Base-by-base conservation (phyloP, 202 grass and related monocot genomes). In the Digitaria exilis region DNA sequence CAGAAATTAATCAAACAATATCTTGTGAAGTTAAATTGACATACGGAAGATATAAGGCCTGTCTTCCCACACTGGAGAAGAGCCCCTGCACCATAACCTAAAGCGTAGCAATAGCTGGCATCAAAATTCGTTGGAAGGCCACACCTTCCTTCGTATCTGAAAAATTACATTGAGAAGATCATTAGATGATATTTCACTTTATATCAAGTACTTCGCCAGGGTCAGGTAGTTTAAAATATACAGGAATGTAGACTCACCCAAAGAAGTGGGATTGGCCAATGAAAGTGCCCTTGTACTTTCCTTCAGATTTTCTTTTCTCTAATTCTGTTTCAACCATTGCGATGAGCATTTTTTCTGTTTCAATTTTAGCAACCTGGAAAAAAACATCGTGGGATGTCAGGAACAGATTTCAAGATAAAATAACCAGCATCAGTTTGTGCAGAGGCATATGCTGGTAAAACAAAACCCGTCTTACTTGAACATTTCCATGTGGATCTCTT, bases 261-360 rank as follows among this genome's bases (percentile, higher is more conserved):
- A 99, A 99, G 84, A 99, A 99, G 78, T 99, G 93, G 80, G 96
- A 92, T 67, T 99, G 93, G 26, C 96, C 93, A 79, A 86, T 92
- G 81, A 99, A 96, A 74, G 94, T 58, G 35, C 83, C 84, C 0
- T 81, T 26, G 87, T 99, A 99, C 73, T 87, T 87, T 44, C 93
- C 96, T 55, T 87, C 89, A 32, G 75, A 75, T 84, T 87, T 99
- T 68, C 96, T 96, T 55, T 99, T 99, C 84, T 91, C 93, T 66
- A 99, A 82, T 82, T 99, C 93, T 37, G 91, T 96, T 87, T 99
- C 96, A 85, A 94, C 96, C 96, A 99, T 99, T 71, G 87, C 72
- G 66, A 96, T 99, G 49, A 99, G 85, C 96, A 99, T 99, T 87
- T 99, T 99, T 71, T 99, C 96, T 0, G 96, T 99, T 93, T 99